Evolutionary conservation across 257 asterid genomes (phyloP), one percentile per base, ranked within the genome.

Genomic region (Solanum bukasovii): DNA sequence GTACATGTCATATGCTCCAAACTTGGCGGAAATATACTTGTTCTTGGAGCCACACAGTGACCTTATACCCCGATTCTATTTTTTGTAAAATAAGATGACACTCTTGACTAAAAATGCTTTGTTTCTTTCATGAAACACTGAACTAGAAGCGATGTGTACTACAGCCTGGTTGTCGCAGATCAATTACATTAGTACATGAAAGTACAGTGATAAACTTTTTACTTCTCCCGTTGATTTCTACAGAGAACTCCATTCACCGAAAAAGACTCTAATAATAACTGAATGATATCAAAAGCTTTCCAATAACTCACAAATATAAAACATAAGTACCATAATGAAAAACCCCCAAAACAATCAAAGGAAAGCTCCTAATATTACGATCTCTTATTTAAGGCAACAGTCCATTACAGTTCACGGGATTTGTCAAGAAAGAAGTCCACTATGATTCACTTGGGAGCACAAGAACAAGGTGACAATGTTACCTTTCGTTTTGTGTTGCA

Each of bases 401-500:
- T 49, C 59, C 85, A 82, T 40, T 81, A 31, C 25, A 44, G 68
- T 49, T 82, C 86, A 82, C 70, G 49, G 18, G 86, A 31, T 25
- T 82, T 29, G 20, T 31, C 85, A 46, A 81, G 20, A 79, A 78
- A 59, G 79, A 27, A 46, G 34, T 6, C 34, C 74, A 87, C 56
- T 27, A 40, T 63, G 72, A 79, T 38, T 59, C 81, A 35, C 74
- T 87, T 49, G 71, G 29, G 33, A 79, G 59, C 67, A 73, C 37
- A 86, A 46, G 84, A 84, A 40, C 63, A 83, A 84, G 65, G 40
- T 9, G 71, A 82, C 21, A 40, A 31, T 83, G 38, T 86, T 93
- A 97, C 99, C 98, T 97, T 97, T 83, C 98, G 89, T 90, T 97
- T 97, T 10, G 98, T 96, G 92, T 97, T 97, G 90, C 98, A 97